Base-by-base conservation (phyloP, 2,329 filamentous ascomycete genomes). In the Simplicillium sp. region DNA sequence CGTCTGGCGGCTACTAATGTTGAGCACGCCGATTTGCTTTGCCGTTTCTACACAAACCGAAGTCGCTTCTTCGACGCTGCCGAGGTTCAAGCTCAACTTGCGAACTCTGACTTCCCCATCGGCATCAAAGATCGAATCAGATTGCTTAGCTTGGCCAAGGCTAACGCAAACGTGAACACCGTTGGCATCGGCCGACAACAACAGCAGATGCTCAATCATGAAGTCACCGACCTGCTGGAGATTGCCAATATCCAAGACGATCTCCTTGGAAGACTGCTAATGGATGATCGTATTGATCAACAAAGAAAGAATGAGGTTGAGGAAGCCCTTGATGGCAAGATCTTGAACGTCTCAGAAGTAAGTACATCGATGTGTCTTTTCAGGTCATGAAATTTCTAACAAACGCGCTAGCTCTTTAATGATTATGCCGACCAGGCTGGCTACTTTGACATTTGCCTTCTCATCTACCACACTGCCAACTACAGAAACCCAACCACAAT, bases 241-340 rank as follows among this genome's bases (percentile, higher is more conserved):
- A 79, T 97, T 38, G 90, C 89, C 12, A 90, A 92, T 54, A 92
- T 98, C 40, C 92, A 98, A 59, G 87, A 95, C 55, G 92, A 98
- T 52, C 64, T 97, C 34, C 62, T 97, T 17, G 83, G 88, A 56
- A 76, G 87, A 36, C 67, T 98, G 39, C 78, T 73, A 55, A 73
- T 73, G 9, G 92, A 98, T 48, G 58, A 67, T 2, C 78, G 92
- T 34, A 73, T 96, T 31, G 65, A 71, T 11, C 63, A 69, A 1
- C 77, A 82, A 37, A 76, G 78, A 34, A 78, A 76, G 53, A 62
- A 66, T 1, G 75, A 83, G 42, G 77, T 94, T 17, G 63, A 84
- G 44, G 59, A 70, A 35, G 71, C 76, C 28, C 75, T 96, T 31
- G 81, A 94, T 58, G 84, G 86, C n/a, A 75, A 78, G 37, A 84